Evolutionary conservation across 2,329 filamentous ascomycete species (phyloP).

Genomic region (Diaporthe helianthi): DNA sequence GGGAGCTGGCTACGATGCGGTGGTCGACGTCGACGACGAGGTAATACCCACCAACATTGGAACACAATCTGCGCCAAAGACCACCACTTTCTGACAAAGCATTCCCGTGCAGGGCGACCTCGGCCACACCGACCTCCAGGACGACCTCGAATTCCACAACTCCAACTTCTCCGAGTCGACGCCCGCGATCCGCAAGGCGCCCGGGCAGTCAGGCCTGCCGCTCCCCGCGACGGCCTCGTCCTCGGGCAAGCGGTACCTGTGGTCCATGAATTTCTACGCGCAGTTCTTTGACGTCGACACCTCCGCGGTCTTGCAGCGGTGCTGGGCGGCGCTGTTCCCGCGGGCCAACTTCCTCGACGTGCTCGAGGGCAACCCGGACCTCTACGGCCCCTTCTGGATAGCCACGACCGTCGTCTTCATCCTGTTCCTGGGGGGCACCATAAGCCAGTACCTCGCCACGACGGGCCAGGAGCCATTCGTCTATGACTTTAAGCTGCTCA

Average conservation of each 20-base stretch:
- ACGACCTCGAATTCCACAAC: constrained; percentile 98
- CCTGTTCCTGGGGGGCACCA: constrained; percentile 92
- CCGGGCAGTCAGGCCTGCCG: constrained; percentile 58
- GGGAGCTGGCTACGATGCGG: constrained; percentile 92
- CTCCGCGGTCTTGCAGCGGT: constrained; percentile 83
- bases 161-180: constrained; percentile 78
- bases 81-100: constrained; percentile 27
- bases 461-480: constrained; percentile 76
- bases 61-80: background rate
- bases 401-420: constrained; percentile 97
- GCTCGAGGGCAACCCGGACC: constrained; percentile 92
- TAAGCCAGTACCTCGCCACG: constrained; percentile 84
- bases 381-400: constrained; percentile 99
- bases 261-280: constrained; percentile 91
- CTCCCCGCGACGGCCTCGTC: constrained; percentile 44
- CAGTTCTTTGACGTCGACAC: constrained; percentile 99
- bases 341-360: constrained; percentile 96
- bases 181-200: constrained; percentile 57
- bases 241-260: constrained; percentile 83
- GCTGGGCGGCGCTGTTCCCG: constrained; percentile 87
- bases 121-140: constrained; percentile 96
- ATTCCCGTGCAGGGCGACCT: constrained; percentile 78
- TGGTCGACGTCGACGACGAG: constrained; percentile 97
- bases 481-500: constrained; percentile 90
- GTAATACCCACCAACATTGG: constrained; percentile 54